Evolutionary conservation across 1,284 basidiomycete species (phyloP), one percentile per base, ranked within the genome.

Genomic region (Psilocybe mexicana): DNA sequence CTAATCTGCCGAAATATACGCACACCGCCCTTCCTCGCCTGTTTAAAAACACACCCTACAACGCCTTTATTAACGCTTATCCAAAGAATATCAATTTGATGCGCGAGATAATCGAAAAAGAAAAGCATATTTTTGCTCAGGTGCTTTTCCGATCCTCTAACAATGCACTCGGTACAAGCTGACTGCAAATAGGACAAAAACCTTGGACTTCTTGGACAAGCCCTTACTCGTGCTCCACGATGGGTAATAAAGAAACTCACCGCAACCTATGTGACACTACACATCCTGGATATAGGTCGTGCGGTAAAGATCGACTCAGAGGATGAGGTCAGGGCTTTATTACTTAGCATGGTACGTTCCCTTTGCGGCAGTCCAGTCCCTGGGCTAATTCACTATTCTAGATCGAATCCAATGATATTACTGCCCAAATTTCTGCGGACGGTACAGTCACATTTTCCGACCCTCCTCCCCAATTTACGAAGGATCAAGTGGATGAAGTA

Each of bases 171-270:
- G 3, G 14, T 2, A 1, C 11, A n/a, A 7, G 26, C 14, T 25
- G 12, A 7, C 14, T 23, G 14, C 6, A 52, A 49, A 43, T 57
- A 90, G 86, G 93, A 95, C 53, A 81, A 82, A 50, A 94, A 88
- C 56, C 40, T 82, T 1, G 91, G 92, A 4, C 76, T 95, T 25
- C 72, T 91, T 24, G 73, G 78, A 48, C 84, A 86, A 60, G 88
- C 84, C 4, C 71, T 92, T 35, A 80, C 80, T 7, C 80, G 84
- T 12, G 84, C 88, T 3, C 86, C 88, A 0, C 80, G 87, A 43
- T 91, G 92, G 83, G 76, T 84, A 51, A 82, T 94, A 62, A 85
- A 85, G 70, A 88, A 84, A 67, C 79, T 94, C 50, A 93, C 87
- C 0, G 80, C 81, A 52, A 92, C 91, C 5, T 94, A 93, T 67